Evolutionary conservation across 2,329 filamentous ascomycete species (phyloP).

Genomic region (Diaporthe citri): DNA sequence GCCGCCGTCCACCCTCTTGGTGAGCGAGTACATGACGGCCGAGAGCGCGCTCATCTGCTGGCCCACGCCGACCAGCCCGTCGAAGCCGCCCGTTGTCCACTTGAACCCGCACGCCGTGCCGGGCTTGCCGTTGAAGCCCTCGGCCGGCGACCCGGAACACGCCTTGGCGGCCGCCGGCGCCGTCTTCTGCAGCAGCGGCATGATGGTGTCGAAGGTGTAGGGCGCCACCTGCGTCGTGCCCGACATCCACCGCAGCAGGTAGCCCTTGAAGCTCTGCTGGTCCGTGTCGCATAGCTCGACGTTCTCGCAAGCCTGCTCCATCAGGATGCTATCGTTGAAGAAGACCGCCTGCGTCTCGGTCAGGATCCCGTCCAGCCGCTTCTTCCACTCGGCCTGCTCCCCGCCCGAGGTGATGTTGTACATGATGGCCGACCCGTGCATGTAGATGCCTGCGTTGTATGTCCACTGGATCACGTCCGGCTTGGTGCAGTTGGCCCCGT

Average conservation of each 20-base stretch:
- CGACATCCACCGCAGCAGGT: constrained; percentile 76
- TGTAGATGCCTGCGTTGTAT: constrained; percentile 76
- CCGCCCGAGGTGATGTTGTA: constrained; percentile 69
- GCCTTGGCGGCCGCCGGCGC: constrained; percentile 65
- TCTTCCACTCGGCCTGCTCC: constrained; percentile 64
- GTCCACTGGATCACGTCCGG: constrained; percentile 74
- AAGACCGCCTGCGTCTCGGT: constrained; percentile 65
- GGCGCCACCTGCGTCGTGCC: constrained; percentile 67
- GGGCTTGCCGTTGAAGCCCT: constrained; percentile 62
- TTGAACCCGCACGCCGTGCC: constrained; percentile 76
- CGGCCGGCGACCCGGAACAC: constrained; percentile 61
- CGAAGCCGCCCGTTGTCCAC: constrained; percentile 70
- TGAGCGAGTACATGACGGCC: constrained; percentile 72
- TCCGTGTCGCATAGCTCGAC: constrained; percentile 74
- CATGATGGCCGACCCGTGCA: constrained; percentile 73
- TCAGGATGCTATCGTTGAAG: constrained; percentile 68
- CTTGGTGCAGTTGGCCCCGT: constrained; percentile 60
- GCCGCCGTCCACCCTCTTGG: constrained; percentile 49
- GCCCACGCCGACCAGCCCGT: constrained; percentile 73
- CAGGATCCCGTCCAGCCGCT: constrained; percentile 70
- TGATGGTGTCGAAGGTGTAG: constrained; percentile 62
- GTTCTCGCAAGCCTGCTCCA: constrained; percentile 76
- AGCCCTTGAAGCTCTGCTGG: constrained; percentile 82
- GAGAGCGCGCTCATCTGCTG: constrained; percentile 78
- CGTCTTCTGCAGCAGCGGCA: constrained; percentile 62